Conservation (phyloP, 1,284 basidiomycete genomes). For the Volvariella surrecta region DNA sequence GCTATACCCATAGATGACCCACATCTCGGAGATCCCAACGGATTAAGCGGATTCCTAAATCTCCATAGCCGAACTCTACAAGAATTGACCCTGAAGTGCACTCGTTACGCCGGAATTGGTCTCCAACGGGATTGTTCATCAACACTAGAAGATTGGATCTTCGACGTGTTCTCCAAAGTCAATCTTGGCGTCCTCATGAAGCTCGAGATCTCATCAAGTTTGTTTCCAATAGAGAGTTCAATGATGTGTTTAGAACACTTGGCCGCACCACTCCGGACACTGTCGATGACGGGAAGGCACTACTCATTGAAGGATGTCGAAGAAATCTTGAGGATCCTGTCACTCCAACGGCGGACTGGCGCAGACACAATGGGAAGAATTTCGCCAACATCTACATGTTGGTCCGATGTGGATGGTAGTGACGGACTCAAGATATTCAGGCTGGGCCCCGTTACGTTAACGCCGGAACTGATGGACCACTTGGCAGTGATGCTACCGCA, state of each 20-base stretch:
- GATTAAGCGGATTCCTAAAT: slow-evolving; percentile 24
- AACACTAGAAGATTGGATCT: slow-evolving; percentile 25
- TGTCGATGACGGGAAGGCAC: slow-evolving; percentile 26
- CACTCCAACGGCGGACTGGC: slow-evolving; percentile 2
- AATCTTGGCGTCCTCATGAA: slow-evolving; percentile 19
- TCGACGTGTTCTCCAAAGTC: slow-evolving; percentile 18
- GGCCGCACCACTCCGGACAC: slow-evolving; percentile 19
- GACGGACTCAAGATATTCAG: slow-evolving; percentile 21
- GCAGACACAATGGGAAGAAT: slow-evolving; percentile 2
- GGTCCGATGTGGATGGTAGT: slow-evolving; percentile 6
- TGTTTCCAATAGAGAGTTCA: slow-evolving; percentile 25
- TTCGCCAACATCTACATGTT: background rate
- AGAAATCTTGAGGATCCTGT: slow-evolving; percentile 16
- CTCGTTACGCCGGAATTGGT: slow-evolving; percentile 24
- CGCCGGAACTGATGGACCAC: slow-evolving; percentile 28
- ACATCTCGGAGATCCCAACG: slow-evolving; percentile 27
- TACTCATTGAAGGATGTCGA: slow-evolving; percentile 23
- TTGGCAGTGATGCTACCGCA: slow-evolving; percentile 23
- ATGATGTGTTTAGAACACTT: slow-evolving; percentile 22
- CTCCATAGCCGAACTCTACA: slow-evolving; percentile 23
- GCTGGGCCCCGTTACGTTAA: slow-evolving; percentile 27
- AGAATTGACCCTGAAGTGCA: slow-evolving; percentile 26
- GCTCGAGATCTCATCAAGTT: slow-evolving; percentile 28
- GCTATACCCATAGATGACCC: slow-evolving; percentile 26
- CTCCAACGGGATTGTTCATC: slow-evolving; percentile 16